Evolutionary conservation across 2,329 filamentous ascomycete genomes (phyloP).

Genomic region (Apiospora koreana): DNA sequence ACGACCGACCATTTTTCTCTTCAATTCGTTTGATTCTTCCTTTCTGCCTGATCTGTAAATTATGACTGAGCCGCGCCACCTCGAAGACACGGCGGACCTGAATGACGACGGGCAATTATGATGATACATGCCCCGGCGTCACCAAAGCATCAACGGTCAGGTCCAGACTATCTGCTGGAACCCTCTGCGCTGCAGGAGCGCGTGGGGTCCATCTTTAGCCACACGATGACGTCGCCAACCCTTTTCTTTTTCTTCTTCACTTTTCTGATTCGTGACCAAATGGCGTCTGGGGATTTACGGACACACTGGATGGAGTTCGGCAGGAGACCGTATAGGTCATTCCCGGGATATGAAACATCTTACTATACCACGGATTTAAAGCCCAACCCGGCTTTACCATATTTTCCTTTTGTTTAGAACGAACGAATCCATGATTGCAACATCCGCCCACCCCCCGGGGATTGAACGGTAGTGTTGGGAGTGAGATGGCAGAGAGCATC

Average conservation of each 20-base stretch:
- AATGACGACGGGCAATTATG: neutral
- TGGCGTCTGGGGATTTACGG: slow-evolving; percentile 9
- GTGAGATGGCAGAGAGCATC: neutral
- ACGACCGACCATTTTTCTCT: neutral
- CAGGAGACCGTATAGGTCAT: neutral
- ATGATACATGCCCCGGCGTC: neutral
- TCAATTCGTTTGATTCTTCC: neutral
- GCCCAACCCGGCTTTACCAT: neutral
- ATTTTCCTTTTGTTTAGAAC: slow-evolving; percentile 12
- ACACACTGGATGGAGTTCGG: slow-evolving; percentile 11
- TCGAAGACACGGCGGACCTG: neutral
- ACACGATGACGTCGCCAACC: neutral
- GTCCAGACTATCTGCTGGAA: neutral
- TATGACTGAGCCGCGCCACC: neutral
- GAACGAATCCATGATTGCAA: slow-evolving; percentile 5
- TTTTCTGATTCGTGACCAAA: neutral
- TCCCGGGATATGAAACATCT: slow-evolving; percentile 6
- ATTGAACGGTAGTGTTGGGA: neutral
- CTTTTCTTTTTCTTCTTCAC: neutral
- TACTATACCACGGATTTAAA: slow-evolving; percentile 12
- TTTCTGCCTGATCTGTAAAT: neutral
- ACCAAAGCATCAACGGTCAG: neutral
- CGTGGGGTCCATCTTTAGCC: neutral
- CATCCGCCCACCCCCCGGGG: neutral
- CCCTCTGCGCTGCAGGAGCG: neutral